These are phyloP conservation scores for Skeletonema grethae DNA, from an alignment of 108 stramenopile genomes.

Conservation along the genomic window DNA sequence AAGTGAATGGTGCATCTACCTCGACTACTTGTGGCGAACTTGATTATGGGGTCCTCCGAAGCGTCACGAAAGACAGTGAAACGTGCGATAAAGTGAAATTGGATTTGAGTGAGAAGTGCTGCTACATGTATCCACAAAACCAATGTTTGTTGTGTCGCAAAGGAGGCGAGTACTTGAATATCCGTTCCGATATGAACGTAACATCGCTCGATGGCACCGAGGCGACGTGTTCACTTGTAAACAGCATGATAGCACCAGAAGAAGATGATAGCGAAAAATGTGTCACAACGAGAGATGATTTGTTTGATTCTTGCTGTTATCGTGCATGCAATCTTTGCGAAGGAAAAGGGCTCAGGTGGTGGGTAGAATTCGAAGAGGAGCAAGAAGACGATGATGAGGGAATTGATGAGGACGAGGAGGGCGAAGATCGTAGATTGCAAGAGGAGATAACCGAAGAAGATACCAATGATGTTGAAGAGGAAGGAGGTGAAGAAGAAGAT, in stretches of 20 bases:
- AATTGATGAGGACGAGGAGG: not conserved
- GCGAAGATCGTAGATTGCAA: not conserved
- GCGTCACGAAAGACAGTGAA: slow-evolving; percentile 31
- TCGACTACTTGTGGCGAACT: slow-evolving; percentile 42
- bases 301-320: slow-evolving; percentile 43
- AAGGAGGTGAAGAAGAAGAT: too few relatives aligned
- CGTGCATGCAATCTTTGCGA: slow-evolving; percentile 41
- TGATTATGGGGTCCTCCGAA: slow-evolving; percentile 33
- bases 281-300: slow-evolving; percentile 24
- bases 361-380: slow-evolving; percentile 41
- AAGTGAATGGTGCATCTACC: slow-evolving; percentile 40
- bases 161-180: slow-evolving; percentile 27
- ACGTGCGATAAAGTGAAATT: slow-evolving; percentile 40
- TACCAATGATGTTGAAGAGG: not conserved
- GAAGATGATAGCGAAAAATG: slow-evolving; percentile 30
- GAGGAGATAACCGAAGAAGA: not conserved
- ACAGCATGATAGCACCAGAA: slow-evolving; percentile 45
- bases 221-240: slow-evolving; percentile 25
- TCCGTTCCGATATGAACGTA: slow-evolving; percentile 38
- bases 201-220: slow-evolving; percentile 28
- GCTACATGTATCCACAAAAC: slow-evolving; percentile 36
- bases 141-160: slow-evolving; percentile 40
- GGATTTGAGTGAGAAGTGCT: slow-evolving; percentile 21
- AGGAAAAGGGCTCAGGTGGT: slow-evolving; percentile 45
- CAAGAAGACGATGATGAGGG: not conserved